Evolutionary conservation across 2,329 filamentous ascomycete genomes (phyloP).

Genomic region (Neurospora sp.): DNA sequence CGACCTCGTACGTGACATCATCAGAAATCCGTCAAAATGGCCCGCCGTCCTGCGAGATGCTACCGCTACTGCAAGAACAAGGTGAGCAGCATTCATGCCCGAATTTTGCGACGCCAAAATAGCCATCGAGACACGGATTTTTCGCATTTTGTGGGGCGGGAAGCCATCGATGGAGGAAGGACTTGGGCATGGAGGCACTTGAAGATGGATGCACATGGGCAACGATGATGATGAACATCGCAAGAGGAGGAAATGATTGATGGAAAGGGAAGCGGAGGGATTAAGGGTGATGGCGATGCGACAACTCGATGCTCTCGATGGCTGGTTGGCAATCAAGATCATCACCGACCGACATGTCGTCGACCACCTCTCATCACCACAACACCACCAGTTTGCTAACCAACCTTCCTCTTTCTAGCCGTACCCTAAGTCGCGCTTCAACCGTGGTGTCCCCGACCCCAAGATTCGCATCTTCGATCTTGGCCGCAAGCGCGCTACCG

Average conservation of each 20-base stretch:
- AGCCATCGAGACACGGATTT: not conserved
- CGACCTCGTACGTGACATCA: constrained; percentile 33
- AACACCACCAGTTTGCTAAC: constrained; percentile 34
- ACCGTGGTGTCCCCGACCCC: constrained; percentile 89
- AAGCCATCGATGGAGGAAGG: not conserved
- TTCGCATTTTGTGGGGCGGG: not conserved
- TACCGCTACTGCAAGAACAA: constrained; percentile 99
- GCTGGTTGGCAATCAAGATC: not conserved
- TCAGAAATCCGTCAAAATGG: constrained; percentile 76
- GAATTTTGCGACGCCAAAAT: not conserved
- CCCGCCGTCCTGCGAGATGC: constrained; percentile 97
- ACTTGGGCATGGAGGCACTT: not conserved
- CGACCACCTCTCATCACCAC: not conserved
- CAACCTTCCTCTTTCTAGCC: constrained; percentile 55
- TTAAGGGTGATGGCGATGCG: not conserved
- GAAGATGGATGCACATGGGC: not conserved
- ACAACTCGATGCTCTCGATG: constrained; percentile 13
- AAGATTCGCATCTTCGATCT: constrained; percentile 98
- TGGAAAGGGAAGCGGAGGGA: not conserved
- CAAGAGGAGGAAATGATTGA: constrained; percentile 3
- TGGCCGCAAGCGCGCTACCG: constrained; percentile 94
- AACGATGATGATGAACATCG: not conserved
- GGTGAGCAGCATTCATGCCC: constrained; percentile 44
- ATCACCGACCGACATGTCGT: not conserved
- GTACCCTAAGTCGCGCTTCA: constrained; percentile 99